phyloP scores from a whole-genome alignment of 2,329 filamentous ascomycete species.

The Chaetomiaceae sp. region DNA sequence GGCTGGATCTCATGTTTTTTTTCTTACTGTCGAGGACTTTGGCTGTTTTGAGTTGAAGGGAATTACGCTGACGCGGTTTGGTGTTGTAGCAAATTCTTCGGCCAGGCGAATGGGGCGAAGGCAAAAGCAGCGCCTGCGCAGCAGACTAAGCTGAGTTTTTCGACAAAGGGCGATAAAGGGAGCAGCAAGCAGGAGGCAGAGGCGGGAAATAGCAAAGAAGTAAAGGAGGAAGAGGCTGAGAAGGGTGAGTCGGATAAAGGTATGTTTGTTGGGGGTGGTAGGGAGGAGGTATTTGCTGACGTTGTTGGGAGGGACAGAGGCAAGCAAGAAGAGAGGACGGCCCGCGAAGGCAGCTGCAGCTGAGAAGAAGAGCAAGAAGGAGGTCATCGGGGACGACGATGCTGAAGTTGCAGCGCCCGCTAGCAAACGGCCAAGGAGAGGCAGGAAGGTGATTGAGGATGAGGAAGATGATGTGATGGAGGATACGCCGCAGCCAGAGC shows the following conservation, averaged over 20 bases:
- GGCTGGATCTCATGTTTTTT: background rate
- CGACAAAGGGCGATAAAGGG: slow-evolving; percentile 48
- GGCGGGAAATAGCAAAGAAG: slow-evolving; percentile 24
- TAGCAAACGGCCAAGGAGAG: slow-evolving; percentile 50
- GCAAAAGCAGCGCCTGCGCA: slow-evolving; percentile 57
- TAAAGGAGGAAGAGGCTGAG: slow-evolving; percentile 24
- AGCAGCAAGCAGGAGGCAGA: too few species aligned
- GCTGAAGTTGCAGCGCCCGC: slow-evolving; percentile 50
- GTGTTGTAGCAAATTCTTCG: slow-evolving; percentile 75
- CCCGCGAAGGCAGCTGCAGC: slow-evolving; percentile 18
- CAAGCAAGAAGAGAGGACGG: slow-evolving; percentile 44
- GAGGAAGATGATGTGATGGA: slow-evolving; percentile 50
- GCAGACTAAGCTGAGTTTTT: slow-evolving; percentile 76
- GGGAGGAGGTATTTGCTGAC: slow-evolving; percentile 1
- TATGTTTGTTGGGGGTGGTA: slow-evolving; percentile 20
- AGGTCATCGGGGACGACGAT: slow-evolving; percentile 50
- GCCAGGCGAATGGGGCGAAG: slow-evolving; percentile 56
- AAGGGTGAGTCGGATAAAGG: slow-evolving; percentile 36
- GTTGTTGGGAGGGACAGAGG: background rate
- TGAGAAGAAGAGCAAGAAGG: slow-evolving; percentile 30
- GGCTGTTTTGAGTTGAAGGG: background rate
- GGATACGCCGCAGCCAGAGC: slow-evolving; percentile 28
- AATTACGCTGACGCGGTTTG: slow-evolving; percentile 22
- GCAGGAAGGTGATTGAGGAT: slow-evolving; percentile 46
- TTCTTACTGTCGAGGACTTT: background rate